Percentiles rank a stretch among this genome's conserved stretches.
Evolutionary conservation across 2,329 filamentous ascomycete genomes (phyloP).

Genomic region (Calycina herbarum): DNA sequence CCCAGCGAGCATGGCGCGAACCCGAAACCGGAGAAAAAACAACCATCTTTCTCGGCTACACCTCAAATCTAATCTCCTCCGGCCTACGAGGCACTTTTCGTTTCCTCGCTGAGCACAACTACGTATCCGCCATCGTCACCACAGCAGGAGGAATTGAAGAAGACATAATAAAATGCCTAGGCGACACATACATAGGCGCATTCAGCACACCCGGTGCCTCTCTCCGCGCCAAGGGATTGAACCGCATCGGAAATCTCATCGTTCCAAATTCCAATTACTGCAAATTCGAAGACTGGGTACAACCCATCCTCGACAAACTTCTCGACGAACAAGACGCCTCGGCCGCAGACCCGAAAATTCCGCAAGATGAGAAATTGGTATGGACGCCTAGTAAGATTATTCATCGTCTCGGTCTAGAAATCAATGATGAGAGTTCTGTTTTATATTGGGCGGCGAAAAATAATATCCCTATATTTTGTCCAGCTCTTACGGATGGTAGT

Average conservation of each 20-base stretch:
- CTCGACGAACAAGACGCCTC: constrained; percentile 87
- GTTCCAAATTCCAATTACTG: constrained; percentile 98
- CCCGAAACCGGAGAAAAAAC: constrained; percentile 72
- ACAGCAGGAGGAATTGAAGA: constrained; percentile 96
- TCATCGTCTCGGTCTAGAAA: constrained; percentile 84
- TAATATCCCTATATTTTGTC: constrained; percentile 94
- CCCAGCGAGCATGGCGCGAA: constrained; percentile 74
- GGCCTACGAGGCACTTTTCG: constrained; percentile 88
- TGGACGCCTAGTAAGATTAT: constrained; percentile 97
- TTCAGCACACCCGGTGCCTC: constrained; percentile 77
- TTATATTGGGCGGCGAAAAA: constrained; percentile 96
- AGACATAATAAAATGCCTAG: constrained; percentile 97
- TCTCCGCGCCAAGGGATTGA: constrained; percentile 82
- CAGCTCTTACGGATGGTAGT: constrained; percentile 91
- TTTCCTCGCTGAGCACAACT: constrained; percentile 88
- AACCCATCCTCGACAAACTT: constrained; percentile 94
- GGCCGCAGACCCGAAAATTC: constrained; percentile 45
- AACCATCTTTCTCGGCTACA: constrained; percentile 97
- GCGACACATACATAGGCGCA: constrained; percentile 86
- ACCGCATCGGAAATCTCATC: constrained; percentile 92
- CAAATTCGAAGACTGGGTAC: constrained; percentile 94
- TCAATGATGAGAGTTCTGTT: constrained; percentile 90
- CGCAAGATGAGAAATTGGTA: constrained; percentile 60
- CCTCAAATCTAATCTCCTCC: constrained; percentile 95
- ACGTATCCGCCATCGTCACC: constrained; percentile 91